These are phyloP conservation scores for Agroathelia rolfsii DNA, from an alignment of 1,284 basidiomycete species.

Conservation along the genomic window DNA sequence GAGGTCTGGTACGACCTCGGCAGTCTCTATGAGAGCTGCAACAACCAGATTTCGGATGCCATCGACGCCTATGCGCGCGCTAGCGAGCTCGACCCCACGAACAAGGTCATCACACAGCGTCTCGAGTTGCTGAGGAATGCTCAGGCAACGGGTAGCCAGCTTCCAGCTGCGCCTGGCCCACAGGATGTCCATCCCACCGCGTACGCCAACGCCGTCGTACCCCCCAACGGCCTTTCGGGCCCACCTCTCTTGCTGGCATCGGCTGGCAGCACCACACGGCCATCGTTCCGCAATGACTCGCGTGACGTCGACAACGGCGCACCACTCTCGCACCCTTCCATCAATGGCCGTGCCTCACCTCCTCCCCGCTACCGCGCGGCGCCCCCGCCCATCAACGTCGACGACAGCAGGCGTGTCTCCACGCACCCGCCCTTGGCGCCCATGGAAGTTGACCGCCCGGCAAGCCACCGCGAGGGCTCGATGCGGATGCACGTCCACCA, in stretches of 20 bases:
- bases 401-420: constrained; percentile 53
- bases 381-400: constrained; percentile 67
- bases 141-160: constrained; percentile 67
- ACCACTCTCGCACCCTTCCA: constrained; percentile 45
- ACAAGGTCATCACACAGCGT: constrained; percentile 70
- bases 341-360: constrained; percentile 39
- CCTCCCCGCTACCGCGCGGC: constrained; percentile 70
- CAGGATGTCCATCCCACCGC: constrained; percentile 94
- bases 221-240: constrained; percentile 52
- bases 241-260: constrained; percentile 54
- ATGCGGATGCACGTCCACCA: constrained; percentile 31
- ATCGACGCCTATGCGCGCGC: constrained; percentile 96
- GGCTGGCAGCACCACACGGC: constrained; percentile 36
- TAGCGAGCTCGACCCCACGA: constrained; percentile 79
- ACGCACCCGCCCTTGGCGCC: constrained; percentile 63
- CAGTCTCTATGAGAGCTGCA: constrained; percentile 94
- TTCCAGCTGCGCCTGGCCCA: constrained; percentile 80
- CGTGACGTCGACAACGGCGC: constrained; percentile 40
- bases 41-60: constrained; percentile 97
- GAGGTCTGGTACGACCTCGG: constrained; percentile 99
- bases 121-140: constrained; percentile 72
- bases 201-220: constrained; percentile 68
- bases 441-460: constrained; percentile 76
- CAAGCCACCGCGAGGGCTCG: constrained; percentile 14
- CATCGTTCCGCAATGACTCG: constrained; percentile 56